phyloP scores from a whole-genome alignment of 129 eudicot species.

The Centrapalus pauciflorus region DNA sequence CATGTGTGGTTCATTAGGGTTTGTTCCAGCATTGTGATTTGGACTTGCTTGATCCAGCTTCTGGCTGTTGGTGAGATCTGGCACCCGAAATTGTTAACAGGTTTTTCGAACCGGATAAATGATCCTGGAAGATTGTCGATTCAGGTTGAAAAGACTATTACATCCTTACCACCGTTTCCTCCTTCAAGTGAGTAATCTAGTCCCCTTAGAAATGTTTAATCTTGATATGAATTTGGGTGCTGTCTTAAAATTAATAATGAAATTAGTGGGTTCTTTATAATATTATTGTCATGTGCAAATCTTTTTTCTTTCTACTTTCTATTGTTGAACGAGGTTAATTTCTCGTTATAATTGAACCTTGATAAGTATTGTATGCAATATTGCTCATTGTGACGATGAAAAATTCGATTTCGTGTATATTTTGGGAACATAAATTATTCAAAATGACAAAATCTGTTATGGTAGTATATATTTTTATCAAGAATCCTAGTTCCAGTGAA shows the following conservation, averaged over 20 bases:
- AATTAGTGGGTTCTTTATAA: not conserved
- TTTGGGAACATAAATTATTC: no score
- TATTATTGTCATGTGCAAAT: no score
- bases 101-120: not conserved
- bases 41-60: constrained; percentile 91
- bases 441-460: no score
- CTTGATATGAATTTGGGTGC: not conserved
- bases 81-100: constrained; percentile 55
- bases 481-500: no score
- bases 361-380: not conserved
- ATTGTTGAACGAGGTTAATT: not conserved
- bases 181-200: constrained; percentile 55
- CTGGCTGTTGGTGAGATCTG: constrained; percentile 75
- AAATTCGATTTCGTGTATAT: not conserved
- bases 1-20: constrained; percentile 80
- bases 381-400: not conserved
- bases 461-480: no score
- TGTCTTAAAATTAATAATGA: not conserved
- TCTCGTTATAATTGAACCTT: not conserved
- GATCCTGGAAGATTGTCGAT: not conserved
- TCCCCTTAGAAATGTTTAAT: not conserved
- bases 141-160: constrained; percentile 2
- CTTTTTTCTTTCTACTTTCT: not conserved
- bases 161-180: constrained; percentile 39
- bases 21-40: constrained; percentile 83